Evolutionary conservation across 768 basidiomycete species (phyloP).

Genomic region (Boletus coccyginus): DNA sequence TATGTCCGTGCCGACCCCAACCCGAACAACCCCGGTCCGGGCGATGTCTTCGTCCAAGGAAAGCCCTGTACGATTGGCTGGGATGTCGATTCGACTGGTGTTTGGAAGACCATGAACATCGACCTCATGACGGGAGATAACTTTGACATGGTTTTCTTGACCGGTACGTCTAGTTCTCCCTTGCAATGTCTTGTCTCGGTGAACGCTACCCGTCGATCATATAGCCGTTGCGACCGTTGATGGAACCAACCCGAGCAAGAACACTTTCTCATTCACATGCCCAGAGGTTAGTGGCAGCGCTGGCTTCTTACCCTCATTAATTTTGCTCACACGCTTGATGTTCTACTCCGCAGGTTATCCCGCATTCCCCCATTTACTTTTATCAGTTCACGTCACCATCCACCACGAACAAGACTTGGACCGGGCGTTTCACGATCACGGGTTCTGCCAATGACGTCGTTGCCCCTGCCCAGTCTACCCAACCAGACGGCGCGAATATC

Average conservation of each 20-base stretch:
- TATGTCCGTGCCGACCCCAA: conserved; percentile 53
- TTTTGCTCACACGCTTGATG: neutral
- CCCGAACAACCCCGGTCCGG: conserved; percentile 61
- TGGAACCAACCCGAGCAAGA: conserved; percentile 51
- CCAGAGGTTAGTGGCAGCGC: conserved; percentile 48
- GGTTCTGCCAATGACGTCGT: conserved; percentile 43
- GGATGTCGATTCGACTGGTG: conserved; percentile 53
- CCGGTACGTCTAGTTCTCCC: conserved; percentile 44
- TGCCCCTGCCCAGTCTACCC: conserved; percentile 48
- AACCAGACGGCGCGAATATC: conserved; percentile 50
- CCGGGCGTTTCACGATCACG: conserved; percentile 74
- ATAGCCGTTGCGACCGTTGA: conserved; percentile 66
- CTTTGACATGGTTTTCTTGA: conserved; percentile 61
- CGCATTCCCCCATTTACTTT: conserved; percentile 72
- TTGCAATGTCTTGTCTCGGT: neutral
- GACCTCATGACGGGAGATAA: conserved; percentile 82
- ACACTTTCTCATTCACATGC: conserved; percentile 56
- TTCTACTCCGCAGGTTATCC: conserved; percentile 45
- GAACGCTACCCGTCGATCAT: neutral
- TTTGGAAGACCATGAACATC: conserved; percentile 72
- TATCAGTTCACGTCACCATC: conserved; percentile 64
- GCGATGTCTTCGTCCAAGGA: conserved; percentile 56
- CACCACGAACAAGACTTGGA: conserved; percentile 52
- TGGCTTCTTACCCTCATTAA: neutral
- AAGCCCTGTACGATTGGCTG: conserved; percentile 54